Conservation (phyloP, 1,139 yeast species). For the Meyerozyma sp. region DNA sequence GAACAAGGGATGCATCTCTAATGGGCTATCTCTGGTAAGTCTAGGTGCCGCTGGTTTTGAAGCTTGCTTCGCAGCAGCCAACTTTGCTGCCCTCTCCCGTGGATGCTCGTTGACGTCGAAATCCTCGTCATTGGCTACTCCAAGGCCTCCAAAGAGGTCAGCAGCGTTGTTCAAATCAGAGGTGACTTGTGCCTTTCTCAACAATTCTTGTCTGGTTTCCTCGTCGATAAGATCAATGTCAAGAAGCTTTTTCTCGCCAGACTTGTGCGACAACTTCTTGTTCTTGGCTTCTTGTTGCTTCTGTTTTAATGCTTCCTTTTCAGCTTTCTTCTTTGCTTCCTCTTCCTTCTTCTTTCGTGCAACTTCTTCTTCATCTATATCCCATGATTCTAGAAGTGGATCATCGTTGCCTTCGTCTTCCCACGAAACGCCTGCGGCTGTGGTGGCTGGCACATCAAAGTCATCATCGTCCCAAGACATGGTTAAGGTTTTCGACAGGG, state of each 20-base stretch:
- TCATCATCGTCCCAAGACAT: constrained; percentile 85
- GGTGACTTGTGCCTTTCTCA: constrained; percentile 72
- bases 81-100: constrained; percentile 54
- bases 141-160: constrained; percentile 80
- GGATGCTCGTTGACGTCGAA: constrained; percentile 56
- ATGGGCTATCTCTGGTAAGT: constrained; percentile 62
- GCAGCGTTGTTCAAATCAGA: constrained; percentile 92
- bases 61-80: constrained; percentile 43
- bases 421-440: constrained; percentile 52
- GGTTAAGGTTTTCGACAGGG: not conserved
- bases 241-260: constrained; percentile 25
- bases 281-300: constrained; percentile 32
- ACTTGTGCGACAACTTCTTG: constrained; percentile 26
- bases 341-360: constrained; percentile 39
- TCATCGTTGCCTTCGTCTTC: constrained; percentile 84
- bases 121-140: constrained; percentile 49
- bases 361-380: constrained; percentile 61
- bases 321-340: constrained; percentile 35
- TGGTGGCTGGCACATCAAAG: constrained; percentile 61
- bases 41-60: constrained; percentile 23
- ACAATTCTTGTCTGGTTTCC: constrained; percentile 62
- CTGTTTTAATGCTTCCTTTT: constrained; percentile 37
- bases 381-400: constrained; percentile 84
- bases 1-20: constrained; percentile 73
- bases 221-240: constrained; percentile 57